Conservation (phyloP, 345 rosid species). For the Erodium maritimum region DNA sequence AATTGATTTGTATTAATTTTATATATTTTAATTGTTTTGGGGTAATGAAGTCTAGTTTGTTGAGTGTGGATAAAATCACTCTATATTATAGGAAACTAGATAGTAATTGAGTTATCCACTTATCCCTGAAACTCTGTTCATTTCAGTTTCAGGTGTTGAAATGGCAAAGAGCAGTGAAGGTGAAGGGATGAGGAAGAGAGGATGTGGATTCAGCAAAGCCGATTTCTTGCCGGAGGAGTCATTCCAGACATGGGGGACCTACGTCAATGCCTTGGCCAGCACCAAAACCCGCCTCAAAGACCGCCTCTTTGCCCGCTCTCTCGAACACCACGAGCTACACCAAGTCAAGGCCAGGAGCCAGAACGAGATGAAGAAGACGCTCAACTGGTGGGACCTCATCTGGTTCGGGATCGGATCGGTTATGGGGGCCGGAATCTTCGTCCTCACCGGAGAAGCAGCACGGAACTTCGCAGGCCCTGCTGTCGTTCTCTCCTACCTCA, state of each 20-base stretch:
- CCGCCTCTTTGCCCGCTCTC: slow-evolving; percentile 36
- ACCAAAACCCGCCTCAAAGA: slow-evolving; percentile 43
- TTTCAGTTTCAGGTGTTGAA: neutral
- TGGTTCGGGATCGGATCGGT: slow-evolving; percentile 24
- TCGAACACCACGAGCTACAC: slow-evolving; percentile 35
- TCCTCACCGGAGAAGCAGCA: neutral
- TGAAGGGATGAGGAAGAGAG: slow-evolving; percentile 9
- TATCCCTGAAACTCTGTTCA: neutral
- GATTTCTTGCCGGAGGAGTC: slow-evolving; percentile 61
- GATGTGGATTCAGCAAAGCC: slow-evolving; percentile 21
- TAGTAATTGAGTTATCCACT: neutral
- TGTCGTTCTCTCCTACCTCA: slow-evolving; percentile 5
- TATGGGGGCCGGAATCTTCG: neutral
- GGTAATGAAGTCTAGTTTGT: neutral
- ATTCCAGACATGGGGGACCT: slow-evolving; percentile 40
- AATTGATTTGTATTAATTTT: no score
- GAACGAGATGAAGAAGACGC: slow-evolving; percentile 42
- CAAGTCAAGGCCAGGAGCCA: slow-evolving; percentile 38
- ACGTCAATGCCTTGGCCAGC: slow-evolving; percentile 36
- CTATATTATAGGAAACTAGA: neutral
- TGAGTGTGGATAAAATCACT: neutral
- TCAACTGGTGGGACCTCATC: slow-evolving; percentile 56
- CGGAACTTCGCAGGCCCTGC: slow-evolving; percentile 4
- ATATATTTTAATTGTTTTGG: neutral
- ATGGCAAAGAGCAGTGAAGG: neutral